Evolutionary conservation across 257 asterid species (phyloP).

Genomic region (Solanum habrochaites): DNA sequence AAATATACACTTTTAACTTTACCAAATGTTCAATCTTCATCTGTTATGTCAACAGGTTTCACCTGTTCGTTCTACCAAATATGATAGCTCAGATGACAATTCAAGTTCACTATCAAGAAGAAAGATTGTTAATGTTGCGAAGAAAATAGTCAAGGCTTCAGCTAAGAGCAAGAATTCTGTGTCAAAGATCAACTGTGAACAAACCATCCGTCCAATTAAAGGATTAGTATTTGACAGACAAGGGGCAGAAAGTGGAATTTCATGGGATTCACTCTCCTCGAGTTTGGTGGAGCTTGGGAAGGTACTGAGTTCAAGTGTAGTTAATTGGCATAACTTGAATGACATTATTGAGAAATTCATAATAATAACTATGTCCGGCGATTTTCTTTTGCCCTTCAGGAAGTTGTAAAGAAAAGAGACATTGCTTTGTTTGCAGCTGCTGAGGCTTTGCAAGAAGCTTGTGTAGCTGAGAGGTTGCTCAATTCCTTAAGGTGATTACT

Average conservation of each 20-base stretch:
- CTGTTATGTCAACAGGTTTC: slow-evolving; percentile 37
- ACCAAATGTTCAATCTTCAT: neutral
- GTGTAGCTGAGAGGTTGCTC: slow-evolving; percentile 71
- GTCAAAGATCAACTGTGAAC: slow-evolving; percentile 14
- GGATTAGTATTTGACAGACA: slow-evolving; percentile 29
- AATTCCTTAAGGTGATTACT: slow-evolving; percentile 50
- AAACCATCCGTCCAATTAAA: slow-evolving; percentile 11
- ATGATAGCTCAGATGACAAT: slow-evolving; percentile 54
- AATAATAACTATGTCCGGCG: neutral
- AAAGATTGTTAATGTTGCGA: slow-evolving; percentile 9
- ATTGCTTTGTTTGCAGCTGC: slow-evolving; percentile 50
- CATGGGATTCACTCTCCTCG: slow-evolving; percentile 46
- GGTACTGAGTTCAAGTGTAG: slow-evolving; percentile 21
- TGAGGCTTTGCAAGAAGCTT: slow-evolving; percentile 71
- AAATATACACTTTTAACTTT: neutral
- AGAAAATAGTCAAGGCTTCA: slow-evolving; percentile 15
- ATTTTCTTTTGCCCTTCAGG: slow-evolving; percentile 25
- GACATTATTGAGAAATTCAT: neutral
- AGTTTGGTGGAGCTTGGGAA: slow-evolving; percentile 50
- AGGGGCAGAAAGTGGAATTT: slow-evolving; percentile 40
- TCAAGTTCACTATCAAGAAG: slow-evolving; percentile 18
- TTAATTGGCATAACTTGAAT: neutral
- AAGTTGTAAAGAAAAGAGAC: slow-evolving; percentile 50
- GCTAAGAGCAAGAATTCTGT: slow-evolving; percentile 14
- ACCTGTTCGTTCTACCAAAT: slow-evolving; percentile 31